phyloP scores from a whole-genome alignment of 179 eudicot species.

The Corrigiola litoralis region DNA sequence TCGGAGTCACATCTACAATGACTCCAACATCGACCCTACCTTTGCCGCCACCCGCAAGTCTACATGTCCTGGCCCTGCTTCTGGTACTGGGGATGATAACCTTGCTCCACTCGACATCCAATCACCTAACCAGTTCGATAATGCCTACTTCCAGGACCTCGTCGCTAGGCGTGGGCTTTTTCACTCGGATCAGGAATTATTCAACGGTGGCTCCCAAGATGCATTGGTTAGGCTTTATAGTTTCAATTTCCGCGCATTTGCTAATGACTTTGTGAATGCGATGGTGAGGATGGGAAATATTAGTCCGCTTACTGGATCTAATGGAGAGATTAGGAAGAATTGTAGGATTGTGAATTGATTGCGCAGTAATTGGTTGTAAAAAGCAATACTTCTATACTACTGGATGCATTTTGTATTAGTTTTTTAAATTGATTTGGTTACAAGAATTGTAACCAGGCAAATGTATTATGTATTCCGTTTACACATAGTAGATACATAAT shows the following conservation, averaged over 20 bases:
- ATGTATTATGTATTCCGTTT: too few species aligned
- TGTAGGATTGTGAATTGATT: conserved; percentile 25
- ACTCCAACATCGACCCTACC: conserved; percentile 19
- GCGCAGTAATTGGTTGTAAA: too few species aligned
- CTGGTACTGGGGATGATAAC: conserved; percentile 30
- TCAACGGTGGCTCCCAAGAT: conserved; percentile 47
- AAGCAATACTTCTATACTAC: too few species aligned
- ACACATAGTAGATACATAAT: too few species aligned
- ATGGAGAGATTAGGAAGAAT: conserved; percentile 48
- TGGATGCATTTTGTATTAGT: too few species aligned
- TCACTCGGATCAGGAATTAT: conserved; percentile 52
- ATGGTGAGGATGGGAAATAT: conserved; percentile 53
- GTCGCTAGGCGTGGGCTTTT: conserved; percentile 30
- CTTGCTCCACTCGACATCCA: conserved; percentile 33
- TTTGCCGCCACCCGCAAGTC: conserved; percentile 11
- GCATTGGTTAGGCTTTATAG: conserved; percentile 32
- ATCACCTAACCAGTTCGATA: conserved; percentile 29
- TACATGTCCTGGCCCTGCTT: conserved; percentile 22
- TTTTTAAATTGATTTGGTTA: too few species aligned
- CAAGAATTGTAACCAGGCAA: too few species aligned
- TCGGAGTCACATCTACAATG: conserved; percentile 26
- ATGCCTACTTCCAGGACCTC: conserved; percentile 33
- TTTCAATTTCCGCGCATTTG: conserved; percentile 16
- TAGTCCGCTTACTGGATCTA: conserved; percentile 44
- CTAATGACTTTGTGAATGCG: conserved; percentile 39